phyloP scores from a whole-genome alignment of 495 filamentous ascomycete species.

The Hypoxylon subgilvum region DNA sequence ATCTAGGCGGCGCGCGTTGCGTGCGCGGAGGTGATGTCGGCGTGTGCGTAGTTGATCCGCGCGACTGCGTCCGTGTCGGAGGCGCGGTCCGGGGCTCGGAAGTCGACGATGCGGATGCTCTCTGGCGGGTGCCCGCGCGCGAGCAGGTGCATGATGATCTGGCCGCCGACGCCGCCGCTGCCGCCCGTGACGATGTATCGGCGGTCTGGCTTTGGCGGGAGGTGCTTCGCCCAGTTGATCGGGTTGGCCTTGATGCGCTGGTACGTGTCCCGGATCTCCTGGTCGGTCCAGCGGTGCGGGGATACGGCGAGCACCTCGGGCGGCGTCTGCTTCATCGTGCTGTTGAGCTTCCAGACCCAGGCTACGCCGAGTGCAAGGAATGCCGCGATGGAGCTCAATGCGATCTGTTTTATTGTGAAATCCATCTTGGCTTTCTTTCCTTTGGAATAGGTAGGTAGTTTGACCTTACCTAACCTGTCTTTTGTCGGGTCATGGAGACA shows the following conservation, averaged over 20 bases:
- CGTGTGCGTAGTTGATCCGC: slow-evolving; percentile 54
- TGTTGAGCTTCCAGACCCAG: slow-evolving; percentile 61
- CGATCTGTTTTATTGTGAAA: slow-evolving; percentile 4
- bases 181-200: slow-evolving; percentile 66
- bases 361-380: slow-evolving; percentile 42
- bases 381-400: slow-evolving; percentile 13
- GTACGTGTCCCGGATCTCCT: slow-evolving; percentile 57
- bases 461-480: no score
- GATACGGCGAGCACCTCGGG: slow-evolving; percentile 49
- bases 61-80: slow-evolving; percentile 48
- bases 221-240: slow-evolving; percentile 52
- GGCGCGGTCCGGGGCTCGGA: slow-evolving; percentile 50
- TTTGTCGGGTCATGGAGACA: no score
- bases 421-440: slow-evolving; percentile 22
- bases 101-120: slow-evolving; percentile 62
- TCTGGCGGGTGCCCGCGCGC: slow-evolving; percentile 59
- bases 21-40: slow-evolving; percentile 58
- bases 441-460: no score
- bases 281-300: slow-evolving; percentile 59
- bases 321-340: slow-evolving; percentile 55
- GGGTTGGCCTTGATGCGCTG: slow-evolving; percentile 52
- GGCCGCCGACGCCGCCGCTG: slow-evolving; percentile 63
- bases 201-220: slow-evolving; percentile 60
- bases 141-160: slow-evolving; percentile 61
- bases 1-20: no score